A percentile compares a stretch with the other conserved stretches of the same genome.
phyloP scores from a whole-genome alignment of 164 flowering plant genomes.

The Berberis vulgaris region DNA sequence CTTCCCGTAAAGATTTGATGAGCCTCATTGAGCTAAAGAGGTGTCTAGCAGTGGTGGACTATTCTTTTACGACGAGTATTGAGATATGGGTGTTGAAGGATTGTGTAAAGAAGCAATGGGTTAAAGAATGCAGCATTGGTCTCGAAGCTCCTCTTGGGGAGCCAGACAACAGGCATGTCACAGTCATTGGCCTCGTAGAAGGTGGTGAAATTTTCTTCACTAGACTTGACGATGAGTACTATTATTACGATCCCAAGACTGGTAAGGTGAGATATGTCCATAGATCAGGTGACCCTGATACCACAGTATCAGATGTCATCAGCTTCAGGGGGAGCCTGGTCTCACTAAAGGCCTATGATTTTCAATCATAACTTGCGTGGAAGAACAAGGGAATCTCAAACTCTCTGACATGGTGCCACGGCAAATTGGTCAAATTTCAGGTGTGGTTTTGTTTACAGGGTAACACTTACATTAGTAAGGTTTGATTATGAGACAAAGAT shows the following conservation, averaged over 20 bases:
- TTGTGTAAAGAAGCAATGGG: background rate
- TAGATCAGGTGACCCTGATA: background rate
- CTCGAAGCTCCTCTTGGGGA: background rate
- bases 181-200: background rate
- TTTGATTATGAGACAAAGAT: too few relatives aligned
- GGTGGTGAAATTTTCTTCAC: slow-evolving; percentile 8
- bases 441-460: too few relatives aligned
- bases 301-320: background rate
- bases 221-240: background rate
- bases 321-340: slow-evolving; percentile 2
- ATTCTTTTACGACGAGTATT: background rate
- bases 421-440: too few relatives aligned
- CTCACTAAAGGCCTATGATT: slow-evolving; percentile 5
- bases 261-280: slow-evolving; percentile 2
- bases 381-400: too few relatives aligned
- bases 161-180: background rate
- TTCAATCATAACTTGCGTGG: too few relatives aligned
- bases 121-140: slow-evolving; percentile 1
- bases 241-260: slow-evolving; percentile 5
- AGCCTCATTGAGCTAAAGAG: slow-evolving; percentile 3
- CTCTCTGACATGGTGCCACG: too few relatives aligned
- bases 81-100: slow-evolving; percentile 16
- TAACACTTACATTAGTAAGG: too few relatives aligned
- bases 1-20: background rate
- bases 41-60: slow-evolving; percentile 4